Evolutionary conservation across 1,139 yeast species (phyloP).

Genomic region (Meyerozyma carpophila): DNA sequence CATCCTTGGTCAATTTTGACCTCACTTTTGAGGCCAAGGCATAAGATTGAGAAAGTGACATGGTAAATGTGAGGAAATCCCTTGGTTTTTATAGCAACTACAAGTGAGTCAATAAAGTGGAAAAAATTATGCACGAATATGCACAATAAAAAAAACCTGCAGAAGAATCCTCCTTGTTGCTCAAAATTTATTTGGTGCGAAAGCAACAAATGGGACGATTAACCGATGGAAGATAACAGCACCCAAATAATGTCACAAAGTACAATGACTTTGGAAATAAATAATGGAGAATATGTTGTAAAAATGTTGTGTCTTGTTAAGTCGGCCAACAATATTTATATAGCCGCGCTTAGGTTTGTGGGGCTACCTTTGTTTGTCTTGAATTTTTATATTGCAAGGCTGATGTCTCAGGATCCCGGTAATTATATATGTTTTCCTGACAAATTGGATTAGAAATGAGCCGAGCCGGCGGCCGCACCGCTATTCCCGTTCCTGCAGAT

Average conservation of each 20-base stretch:
- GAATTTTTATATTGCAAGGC: too few species aligned
- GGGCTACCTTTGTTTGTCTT: too few species aligned
- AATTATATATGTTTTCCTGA: neutral
- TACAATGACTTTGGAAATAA: too few species aligned
- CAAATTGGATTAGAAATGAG: conserved; percentile 1
- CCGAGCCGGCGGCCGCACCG: neutral
- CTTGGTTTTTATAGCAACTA: neutral
- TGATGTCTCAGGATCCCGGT: neutral
- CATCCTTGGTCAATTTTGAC: conserved; percentile 61
- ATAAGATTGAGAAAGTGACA: conserved; percentile 54
- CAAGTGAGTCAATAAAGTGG: neutral
- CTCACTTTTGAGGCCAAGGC: conserved; percentile 66
- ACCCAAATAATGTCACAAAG: too few species aligned
- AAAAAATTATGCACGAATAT: neutral
- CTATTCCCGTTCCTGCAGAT: neutral
- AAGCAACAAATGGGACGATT: neutral
- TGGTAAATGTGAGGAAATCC: conserved; percentile 6
- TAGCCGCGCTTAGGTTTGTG: too few species aligned
- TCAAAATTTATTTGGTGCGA: neutral
- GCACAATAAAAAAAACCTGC: neutral
- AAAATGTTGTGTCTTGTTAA: too few species aligned
- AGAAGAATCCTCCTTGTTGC: neutral
- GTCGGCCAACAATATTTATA: too few species aligned
- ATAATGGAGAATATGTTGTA: too few species aligned
- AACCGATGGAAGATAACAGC: too few species aligned